Evolutionary conservation across 192 early-diverging fungal species (phyloP).

Genomic region (Phycomyces nitens): DNA sequence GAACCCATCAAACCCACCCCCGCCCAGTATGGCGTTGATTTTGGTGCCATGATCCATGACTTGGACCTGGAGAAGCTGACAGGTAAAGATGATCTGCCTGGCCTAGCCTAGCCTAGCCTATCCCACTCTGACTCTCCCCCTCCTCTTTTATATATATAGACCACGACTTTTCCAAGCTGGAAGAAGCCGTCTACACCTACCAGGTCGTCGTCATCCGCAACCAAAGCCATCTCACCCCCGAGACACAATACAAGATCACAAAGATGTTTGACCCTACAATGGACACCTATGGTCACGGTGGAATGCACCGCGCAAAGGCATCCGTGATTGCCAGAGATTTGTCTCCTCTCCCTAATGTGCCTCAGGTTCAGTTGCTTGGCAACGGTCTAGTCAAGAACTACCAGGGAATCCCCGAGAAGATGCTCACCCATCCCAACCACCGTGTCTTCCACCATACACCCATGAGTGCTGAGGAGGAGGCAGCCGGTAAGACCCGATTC

Average conservation of each 20-base stretch:
- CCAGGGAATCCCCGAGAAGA: slow-evolving; percentile 30
- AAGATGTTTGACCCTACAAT: slow-evolving; percentile 31
- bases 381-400: slow-evolving; percentile 30
- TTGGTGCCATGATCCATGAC: slow-evolving; percentile 22
- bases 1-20: slow-evolving; percentile 19
- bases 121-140: too few species aligned
- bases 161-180: slow-evolving; percentile 28
- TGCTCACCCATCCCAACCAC: slow-evolving; percentile 31
- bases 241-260: slow-evolving; percentile 28
- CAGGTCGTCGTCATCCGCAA: slow-evolving; percentile 31
- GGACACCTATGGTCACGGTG: slow-evolving; percentile 33
- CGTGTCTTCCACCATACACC: slow-evolving; percentile 29
- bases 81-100: slow-evolving; percentile 9
- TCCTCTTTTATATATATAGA: slow-evolving; percentile 13
- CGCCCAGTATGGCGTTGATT: slow-evolving; percentile 33
- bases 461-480: slow-evolving; percentile 25
- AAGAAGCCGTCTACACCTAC: slow-evolving; percentile 30
- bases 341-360: slow-evolving; percentile 26
- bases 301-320: slow-evolving; percentile 22
- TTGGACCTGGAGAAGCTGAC: slow-evolving; percentile 32
- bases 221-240: slow-evolving; percentile 28
- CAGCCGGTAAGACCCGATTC: slow-evolving; percentile 30
- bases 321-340: slow-evolving; percentile 33
- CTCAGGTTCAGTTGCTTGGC: slow-evolving; percentile 33
- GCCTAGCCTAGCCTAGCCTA: not conserved